phyloP scores from a whole-genome alignment of 371 early-diverging fungal genomes.

The Zancudomyces culisetae region DNA sequence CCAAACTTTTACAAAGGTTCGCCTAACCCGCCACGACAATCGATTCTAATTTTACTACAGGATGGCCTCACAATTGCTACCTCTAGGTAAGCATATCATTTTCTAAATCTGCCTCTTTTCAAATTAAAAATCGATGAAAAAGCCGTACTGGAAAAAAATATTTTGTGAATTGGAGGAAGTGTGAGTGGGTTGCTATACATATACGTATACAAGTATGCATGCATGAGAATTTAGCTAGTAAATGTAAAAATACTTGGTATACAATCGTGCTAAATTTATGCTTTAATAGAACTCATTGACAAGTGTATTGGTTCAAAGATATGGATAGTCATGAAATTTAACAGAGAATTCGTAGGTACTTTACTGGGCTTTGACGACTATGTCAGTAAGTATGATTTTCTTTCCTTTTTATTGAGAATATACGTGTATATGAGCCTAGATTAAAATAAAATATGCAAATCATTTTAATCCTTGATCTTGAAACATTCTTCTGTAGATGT shows the following conservation, averaged over 20 bases:
- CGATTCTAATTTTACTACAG: no score
- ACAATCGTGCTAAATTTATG: no score
- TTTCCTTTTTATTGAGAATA: background rate
- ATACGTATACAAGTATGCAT: no score
- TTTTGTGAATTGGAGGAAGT: no score
- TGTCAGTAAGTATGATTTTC: constrained; percentile 45
- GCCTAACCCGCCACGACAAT: no score
- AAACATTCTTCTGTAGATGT: constrained; percentile 46
- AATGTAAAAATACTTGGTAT: no score
- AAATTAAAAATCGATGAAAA: no score
- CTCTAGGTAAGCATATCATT: background rate
- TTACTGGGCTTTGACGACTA: constrained; percentile 94
- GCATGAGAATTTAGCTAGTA: no score
- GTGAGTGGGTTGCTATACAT: no score
- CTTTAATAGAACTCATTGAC: constrained; percentile 76
- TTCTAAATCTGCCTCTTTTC: no score
- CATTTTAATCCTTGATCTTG: background rate
- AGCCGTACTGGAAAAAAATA: no score
- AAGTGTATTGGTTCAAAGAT: constrained; percentile 92
- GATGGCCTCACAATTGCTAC: background rate
- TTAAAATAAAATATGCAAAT: background rate
- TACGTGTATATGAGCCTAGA: background rate
- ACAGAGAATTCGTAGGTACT: constrained; percentile 88
- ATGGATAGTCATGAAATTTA: constrained; percentile 90
- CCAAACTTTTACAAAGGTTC: no score